Evolutionary conservation across 176 grass and related monocot species (phyloP), one percentile per base, ranked within the genome.

Genomic region (Oryza meridionalis): DNA sequence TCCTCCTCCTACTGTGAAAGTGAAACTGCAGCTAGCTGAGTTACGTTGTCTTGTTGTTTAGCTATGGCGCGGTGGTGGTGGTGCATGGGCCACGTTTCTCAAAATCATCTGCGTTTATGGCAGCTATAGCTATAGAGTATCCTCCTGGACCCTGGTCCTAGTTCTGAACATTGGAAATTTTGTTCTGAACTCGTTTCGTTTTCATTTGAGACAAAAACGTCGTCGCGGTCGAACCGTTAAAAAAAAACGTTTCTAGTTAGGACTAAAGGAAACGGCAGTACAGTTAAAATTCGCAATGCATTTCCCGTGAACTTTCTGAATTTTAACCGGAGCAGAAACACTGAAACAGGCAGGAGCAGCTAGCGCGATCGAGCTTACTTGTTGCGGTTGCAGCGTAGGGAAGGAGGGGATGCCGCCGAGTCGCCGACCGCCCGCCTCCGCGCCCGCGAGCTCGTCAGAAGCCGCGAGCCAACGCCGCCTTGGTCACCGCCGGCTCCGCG

Each of bases 1-100:
- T 8, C 53, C 32, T 65, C 31, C 22, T 46, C 31, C 3, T 26
- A 58, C 72, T 65, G 70, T 63, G 80, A 82, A 73, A 73, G 58
- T 62, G 58, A 62, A 62, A 62, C 58, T 62, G 58, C 70, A 32
- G 35, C 35, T 37, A 7, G 7, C 8, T n/a, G 44, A 64, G 55
- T 4, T 15, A 24, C 80, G 10, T 73, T 22, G 53, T 29, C 53
- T 62, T 63, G 31, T 31, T 49, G 47, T 35, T 16, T 14, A 42
- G 67, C 79, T 10, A 27, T 51, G 49, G 46, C 13, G 46, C 22
- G 33, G 33, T 5, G 35, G 35, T 6, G 46, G 29, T 27, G 43
- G 5, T 46, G 70, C 70, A 73, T 4, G 14, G n/a, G 42, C 58
- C 58, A 62, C 21, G 58, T 62, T 62, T 62, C 58, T 62, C 58